A percentile compares a stretch with the other conserved stretches of the same genome.
These are phyloP conservation scores for Mrakia gelida DNA, from an alignment of 768 basidiomycete species.

Conservation along the genomic window DNA sequence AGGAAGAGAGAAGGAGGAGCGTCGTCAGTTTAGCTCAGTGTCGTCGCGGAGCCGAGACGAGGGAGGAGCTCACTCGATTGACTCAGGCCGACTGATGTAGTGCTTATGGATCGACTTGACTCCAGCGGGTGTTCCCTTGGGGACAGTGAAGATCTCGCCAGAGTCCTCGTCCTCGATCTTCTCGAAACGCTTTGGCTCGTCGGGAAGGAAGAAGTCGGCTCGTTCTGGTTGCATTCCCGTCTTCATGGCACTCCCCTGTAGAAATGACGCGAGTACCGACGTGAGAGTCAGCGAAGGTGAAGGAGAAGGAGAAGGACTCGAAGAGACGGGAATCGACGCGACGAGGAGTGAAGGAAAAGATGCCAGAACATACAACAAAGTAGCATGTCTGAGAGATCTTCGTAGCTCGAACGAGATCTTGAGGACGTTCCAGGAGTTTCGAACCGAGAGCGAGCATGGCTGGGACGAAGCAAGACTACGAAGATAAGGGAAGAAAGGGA, in stretches of 20 bases:
- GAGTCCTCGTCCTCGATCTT: slow-evolving; percentile 18
- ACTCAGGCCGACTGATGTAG: slow-evolving; percentile 24
- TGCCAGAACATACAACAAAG: background rate
- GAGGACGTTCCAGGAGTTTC: slow-evolving; percentile 11
- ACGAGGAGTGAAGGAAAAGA: no score
- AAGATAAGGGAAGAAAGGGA: no score
- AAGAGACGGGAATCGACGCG: no score
- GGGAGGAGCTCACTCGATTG: slow-evolving; percentile 11
- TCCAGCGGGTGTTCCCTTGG: slow-evolving; percentile 14
- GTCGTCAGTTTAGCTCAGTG: no score
- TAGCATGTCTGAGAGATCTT: slow-evolving; percentile 30
- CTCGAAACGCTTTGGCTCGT: background rate
- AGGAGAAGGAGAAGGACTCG: no score
- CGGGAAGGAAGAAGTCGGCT: slow-evolving; percentile 15
- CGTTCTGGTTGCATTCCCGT: slow-evolving; percentile 29
- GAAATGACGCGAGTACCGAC: no score
- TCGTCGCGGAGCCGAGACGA: no score
- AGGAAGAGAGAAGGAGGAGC: background rate
- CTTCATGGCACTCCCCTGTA: background rate
- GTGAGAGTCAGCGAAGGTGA: no score
- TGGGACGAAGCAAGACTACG: slow-evolving; percentile 1
- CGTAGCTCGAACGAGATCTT: slow-evolving; percentile 17
- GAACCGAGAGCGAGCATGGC: slow-evolving; percentile 23
- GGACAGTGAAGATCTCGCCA: slow-evolving; percentile 9
- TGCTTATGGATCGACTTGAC: slow-evolving; percentile 29